Percentiles rank a stretch among this genome's conserved stretches.
These are phyloP conservation scores for Xerocomellus dryophilus DNA, from an alignment of 768 basidiomycete species.

Conservation along the genomic window DNA sequence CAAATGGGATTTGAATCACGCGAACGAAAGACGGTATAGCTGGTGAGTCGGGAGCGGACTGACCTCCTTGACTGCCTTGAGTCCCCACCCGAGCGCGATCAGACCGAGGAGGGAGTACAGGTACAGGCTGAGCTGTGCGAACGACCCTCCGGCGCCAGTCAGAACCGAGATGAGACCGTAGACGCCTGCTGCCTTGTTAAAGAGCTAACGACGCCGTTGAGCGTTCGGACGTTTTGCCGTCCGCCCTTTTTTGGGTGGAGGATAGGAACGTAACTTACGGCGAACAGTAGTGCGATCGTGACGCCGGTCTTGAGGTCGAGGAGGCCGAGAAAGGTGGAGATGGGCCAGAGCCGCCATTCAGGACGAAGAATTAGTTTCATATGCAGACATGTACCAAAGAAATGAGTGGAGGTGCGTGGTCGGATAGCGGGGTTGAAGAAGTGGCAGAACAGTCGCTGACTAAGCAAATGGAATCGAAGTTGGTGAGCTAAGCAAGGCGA, in stretches of 20 bases:
- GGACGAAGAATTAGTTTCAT: constrained; percentile 83
- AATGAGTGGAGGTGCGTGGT: neutral
- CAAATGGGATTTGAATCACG: constrained; percentile 10
- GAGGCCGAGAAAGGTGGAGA: constrained; percentile 78
- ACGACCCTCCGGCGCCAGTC: constrained; percentile 89
- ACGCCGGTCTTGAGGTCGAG: constrained; percentile 95
- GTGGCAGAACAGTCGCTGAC: constrained; percentile 12
- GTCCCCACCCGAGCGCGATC: constrained; percentile 79
- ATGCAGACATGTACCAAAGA: constrained; percentile 32
- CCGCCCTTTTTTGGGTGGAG: neutral
- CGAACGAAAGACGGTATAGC: neutral
- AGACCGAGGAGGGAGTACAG: constrained; percentile 87
- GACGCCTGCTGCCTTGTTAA: constrained; percentile 98
- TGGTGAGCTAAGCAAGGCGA: too few relatives aligned
- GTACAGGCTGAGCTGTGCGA: constrained; percentile 89
- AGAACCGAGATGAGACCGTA: constrained; percentile 93
- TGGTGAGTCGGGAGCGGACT: constrained; percentile 28
- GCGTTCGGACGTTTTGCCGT: neutral
- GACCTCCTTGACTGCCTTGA: constrained; percentile 82
- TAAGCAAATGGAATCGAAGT: constrained; percentile 4
- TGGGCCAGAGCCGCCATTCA: constrained; percentile 80
- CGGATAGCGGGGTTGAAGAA: neutral
- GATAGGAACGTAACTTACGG: constrained; percentile 48
- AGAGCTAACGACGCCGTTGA: constrained; percentile 45
- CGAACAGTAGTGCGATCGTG: constrained; percentile 83